Evolutionary conservation across 306 rosid genomes (phyloP).

Genomic region (Medicago truncatula): MtrunA17r5.0-ANR NC_053044.1:11462501-11463000

Average conservation of each 20-base stretch:
- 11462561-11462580: constrained; percentile 90
- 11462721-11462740: background rate
- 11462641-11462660: constrained; percentile 24
- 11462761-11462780: background rate
- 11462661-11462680: background rate
- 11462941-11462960: background rate
- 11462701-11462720: too few relatives aligned
- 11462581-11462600: constrained; percentile 82
- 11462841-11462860: background rate
- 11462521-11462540: constrained; percentile 70
- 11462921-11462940: background rate
- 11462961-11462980: background rate
- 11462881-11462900: background rate
- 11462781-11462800: background rate
- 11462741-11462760: background rate
- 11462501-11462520: constrained; percentile 68
- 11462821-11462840: background rate
- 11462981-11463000: background rate
- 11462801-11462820: background rate
- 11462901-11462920: background rate
- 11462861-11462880: background rate
- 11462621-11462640: constrained; percentile 30
- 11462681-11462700: background rate
- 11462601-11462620: constrained; percentile 86
- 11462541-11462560: constrained; percentile 75